Conservation (phyloP, 2,329 filamentous ascomycete species). For the Calonectria pseudoreteaudii region DNA sequence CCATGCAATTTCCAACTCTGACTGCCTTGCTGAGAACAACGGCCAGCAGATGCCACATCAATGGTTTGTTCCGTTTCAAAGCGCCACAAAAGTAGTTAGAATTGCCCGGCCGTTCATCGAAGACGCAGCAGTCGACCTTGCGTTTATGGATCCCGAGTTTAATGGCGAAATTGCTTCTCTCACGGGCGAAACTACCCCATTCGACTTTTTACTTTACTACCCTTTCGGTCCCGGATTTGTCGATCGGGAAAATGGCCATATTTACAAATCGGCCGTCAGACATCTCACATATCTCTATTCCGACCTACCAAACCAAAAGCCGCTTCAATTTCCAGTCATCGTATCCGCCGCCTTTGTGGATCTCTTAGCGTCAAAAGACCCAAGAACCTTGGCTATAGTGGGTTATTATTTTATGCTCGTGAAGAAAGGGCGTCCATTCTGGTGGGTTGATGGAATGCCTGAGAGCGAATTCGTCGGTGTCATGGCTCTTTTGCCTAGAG, state of each 20-base stretch:
- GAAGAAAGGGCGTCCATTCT: neutral
- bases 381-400: constrained; percentile 8
- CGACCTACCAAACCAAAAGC: neutral
- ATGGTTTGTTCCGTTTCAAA: constrained; percentile 6
- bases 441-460: constrained; percentile 9
- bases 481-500: neutral
- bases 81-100: neutral
- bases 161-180: neutral
- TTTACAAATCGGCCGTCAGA: neutral
- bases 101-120: neutral
- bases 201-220: constrained; percentile 6
- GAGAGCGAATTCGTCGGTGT: constrained; percentile 9
- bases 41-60: neutral
- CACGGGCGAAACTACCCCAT: neutral
- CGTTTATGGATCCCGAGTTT: neutral
- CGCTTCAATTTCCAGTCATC: neutral
- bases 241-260: neutral
- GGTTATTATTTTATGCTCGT: constrained; percentile 17
- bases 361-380: neutral
- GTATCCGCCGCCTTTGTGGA: neutral
- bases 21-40: neutral
- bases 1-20: neutral
- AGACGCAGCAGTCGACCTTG: neutral
- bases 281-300: neutral
- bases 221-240: neutral